phyloP scores from a whole-genome alignment of 805 yeast genomes.

The Saccharomyces cerevisiae region DNA sequence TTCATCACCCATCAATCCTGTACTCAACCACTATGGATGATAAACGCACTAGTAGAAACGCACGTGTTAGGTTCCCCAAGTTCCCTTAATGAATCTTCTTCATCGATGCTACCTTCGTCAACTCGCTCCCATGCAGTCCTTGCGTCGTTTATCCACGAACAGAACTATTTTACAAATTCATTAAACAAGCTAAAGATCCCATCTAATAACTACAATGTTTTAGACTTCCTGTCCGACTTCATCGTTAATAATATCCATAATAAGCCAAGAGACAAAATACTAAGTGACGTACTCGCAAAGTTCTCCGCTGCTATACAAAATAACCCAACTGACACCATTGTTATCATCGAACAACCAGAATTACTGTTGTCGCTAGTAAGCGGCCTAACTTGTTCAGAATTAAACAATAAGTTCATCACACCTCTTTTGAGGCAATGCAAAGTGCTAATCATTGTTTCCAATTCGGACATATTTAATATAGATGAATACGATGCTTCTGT shows the following conservation, averaged over 20 bases:
- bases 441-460: constrained; percentile 19
- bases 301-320: constrained; percentile 42
- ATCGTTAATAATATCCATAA: constrained; percentile 31
- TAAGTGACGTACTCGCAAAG: constrained; percentile 60
- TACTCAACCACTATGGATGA: constrained; percentile 58
- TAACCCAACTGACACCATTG: constrained; percentile 26
- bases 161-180: constrained; percentile 11
- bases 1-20: constrained; percentile 39
- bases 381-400: constrained; percentile 21
- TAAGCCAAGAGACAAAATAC: constrained; percentile 71
- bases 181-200: constrained; percentile 20
- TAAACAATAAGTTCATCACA: constrained; percentile 19
- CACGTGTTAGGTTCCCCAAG: constrained; percentile 38
- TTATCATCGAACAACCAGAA: constrained; percentile 30
- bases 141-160: constrained; percentile 25
- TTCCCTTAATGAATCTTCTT: constrained; percentile 31
- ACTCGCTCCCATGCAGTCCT: constrained; percentile 15
- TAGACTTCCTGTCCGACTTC: constrained; percentile 43
- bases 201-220: constrained; percentile 22
- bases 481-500: constrained; percentile 2
- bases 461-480: constrained; percentile 12
- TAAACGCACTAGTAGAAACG: constrained; percentile 46
- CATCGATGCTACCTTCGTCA: constrained; percentile 11
- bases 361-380: constrained; percentile 21
- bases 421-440: constrained; percentile 22